Conservation (phyloP, 768 basidiomycete species). For the Floccularia luteovirens region DNA sequence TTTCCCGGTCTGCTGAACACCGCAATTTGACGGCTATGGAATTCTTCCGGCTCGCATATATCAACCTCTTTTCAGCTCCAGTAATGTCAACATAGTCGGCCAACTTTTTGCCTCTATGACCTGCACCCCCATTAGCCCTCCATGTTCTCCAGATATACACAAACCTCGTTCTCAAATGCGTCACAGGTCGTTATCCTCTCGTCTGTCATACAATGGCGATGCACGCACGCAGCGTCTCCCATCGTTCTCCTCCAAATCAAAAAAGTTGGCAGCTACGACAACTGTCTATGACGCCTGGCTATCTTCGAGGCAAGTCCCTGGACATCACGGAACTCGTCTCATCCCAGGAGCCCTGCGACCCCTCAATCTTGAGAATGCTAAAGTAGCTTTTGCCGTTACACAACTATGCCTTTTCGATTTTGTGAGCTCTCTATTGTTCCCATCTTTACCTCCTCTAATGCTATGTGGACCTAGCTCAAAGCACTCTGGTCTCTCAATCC, state of each 20-base stretch:
- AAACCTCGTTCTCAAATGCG: constrained; percentile 24
- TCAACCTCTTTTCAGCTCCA: too few species aligned
- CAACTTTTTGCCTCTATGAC: constrained; percentile 15
- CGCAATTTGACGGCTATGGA: constrained; percentile 39
- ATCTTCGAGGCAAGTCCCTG: constrained; percentile 44
- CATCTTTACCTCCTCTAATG: constrained; percentile 3
- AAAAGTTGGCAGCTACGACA: constrained; percentile 16
- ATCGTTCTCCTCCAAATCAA: constrained; percentile 10
- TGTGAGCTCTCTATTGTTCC: constrained; percentile 20
- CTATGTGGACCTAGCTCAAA: constrained; percentile 22
- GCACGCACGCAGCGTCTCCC: constrained; percentile 21
- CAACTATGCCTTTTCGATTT: constrained; percentile 49
- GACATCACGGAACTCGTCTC: constrained; percentile 35
- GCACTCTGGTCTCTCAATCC: constrained; percentile 52
- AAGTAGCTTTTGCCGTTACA: constrained; percentile 48
- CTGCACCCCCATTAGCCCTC: constrained; percentile 16
- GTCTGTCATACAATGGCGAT: constrained; percentile 27
- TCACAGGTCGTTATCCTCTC: constrained; percentile 25
- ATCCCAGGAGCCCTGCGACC: constrained; percentile 65
- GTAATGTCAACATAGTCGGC: constrained; percentile 15
- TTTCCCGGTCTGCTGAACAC: constrained; percentile 19
- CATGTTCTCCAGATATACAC: neutral
- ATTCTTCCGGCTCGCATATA: constrained; percentile 39
- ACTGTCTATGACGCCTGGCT: constrained; percentile 49
- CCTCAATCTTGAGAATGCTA: constrained; percentile 47